A percentile compares a stretch with the other conserved stretches of the same genome.
Evolutionary conservation across 2,329 filamentous ascomycete genomes (phyloP).

Genomic region (Alternaria tenuissima): DNA sequence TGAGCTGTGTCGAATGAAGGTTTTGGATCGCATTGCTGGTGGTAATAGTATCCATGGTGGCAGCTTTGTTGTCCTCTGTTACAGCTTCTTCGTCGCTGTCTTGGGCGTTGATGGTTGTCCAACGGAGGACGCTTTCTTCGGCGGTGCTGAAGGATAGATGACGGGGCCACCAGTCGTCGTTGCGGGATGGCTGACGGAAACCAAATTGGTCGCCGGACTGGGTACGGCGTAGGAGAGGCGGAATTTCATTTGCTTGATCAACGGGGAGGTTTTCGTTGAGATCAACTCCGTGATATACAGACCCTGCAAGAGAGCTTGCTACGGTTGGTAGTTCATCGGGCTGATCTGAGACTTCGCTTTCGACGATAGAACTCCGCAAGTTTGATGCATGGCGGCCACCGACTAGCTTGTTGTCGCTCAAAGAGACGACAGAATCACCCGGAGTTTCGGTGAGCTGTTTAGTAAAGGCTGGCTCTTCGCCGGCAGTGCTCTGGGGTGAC

Average conservation of each 20-base stretch:
- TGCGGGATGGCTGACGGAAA: constrained; percentile 43
- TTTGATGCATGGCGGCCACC: constrained; percentile 30
- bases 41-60: neutral
- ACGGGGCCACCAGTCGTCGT: constrained; percentile 72
- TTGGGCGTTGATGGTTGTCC: constrained; percentile 53
- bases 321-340: constrained; percentile 52
- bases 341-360: constrained; percentile 35
- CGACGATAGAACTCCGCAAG: constrained; percentile 20
- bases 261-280: constrained; percentile 52
- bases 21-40: constrained; percentile 43
- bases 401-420: constrained; percentile 29
- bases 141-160: constrained; percentile 78
- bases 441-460: constrained; percentile 48
- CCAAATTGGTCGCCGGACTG: constrained; percentile 60
- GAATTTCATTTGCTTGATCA: constrained; percentile 59
- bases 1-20: constrained; percentile 46
- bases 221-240: constrained; percentile 67
- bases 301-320: constrained; percentile 66
- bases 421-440: constrained; percentile 33
- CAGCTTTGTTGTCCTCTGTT: neutral
- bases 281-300: constrained; percentile 67
- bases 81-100: constrained; percentile 27
- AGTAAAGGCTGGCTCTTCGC: constrained; percentile 43
- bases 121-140: constrained; percentile 75
- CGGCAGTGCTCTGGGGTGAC: constrained; percentile 24